Evolutionary conservation across 148 eudicot genomes (phyloP), one percentile per base, ranked within the genome.

Genomic region (Camellia lanceoleosa): DNA sequence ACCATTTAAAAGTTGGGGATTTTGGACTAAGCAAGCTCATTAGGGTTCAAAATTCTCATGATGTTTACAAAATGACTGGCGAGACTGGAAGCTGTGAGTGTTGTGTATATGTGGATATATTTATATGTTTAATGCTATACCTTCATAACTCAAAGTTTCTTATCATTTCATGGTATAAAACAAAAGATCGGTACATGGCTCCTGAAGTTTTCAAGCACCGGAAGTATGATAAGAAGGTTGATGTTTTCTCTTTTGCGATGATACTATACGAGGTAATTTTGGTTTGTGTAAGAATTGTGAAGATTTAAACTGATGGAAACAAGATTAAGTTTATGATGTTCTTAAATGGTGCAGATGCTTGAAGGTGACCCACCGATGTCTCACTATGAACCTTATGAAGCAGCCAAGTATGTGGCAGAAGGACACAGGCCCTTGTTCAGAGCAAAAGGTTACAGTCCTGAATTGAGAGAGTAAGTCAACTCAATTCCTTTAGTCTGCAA

Each of bases 31-130:
- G 99, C 92, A 96, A 96, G 89, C 99, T 96, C 55, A 91, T 96
- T 30, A 87, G 85, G 80, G 97, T 91, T 74, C 88, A 93, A 79
- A 90, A 93, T 88, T 91, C 99, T 75, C 98, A 88, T 62, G 99
- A 96, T 82, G 95, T 93, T 23, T 96, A 96, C 89, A 93, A 93
- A 86, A 85, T 96, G 97, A 96, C 99, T 62, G 99, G 99, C 46
- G 99, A 96, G 85, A 93, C 99, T 67, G 99, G 99, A 87, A 96
- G 99, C 89, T 96, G 99, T 96, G 84, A 88, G 97, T 88, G 58
- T 52, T 69, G 15, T 1, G 44, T 6, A 15, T 10, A 58, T 16
- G n/a, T 13, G 6, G 18, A 46, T 12, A 0, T 30, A 20, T 19
- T n/a, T 60, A 5, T 49, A 56, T 15, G 55, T 68, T 68, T 13